Percentiles rank a stretch among this genome's conserved stretches.
These are phyloP conservation scores for Penicillium expansum DNA, from an alignment of 2,329 filamentous ascomycete genomes.

Conservation along the genomic window DNA sequence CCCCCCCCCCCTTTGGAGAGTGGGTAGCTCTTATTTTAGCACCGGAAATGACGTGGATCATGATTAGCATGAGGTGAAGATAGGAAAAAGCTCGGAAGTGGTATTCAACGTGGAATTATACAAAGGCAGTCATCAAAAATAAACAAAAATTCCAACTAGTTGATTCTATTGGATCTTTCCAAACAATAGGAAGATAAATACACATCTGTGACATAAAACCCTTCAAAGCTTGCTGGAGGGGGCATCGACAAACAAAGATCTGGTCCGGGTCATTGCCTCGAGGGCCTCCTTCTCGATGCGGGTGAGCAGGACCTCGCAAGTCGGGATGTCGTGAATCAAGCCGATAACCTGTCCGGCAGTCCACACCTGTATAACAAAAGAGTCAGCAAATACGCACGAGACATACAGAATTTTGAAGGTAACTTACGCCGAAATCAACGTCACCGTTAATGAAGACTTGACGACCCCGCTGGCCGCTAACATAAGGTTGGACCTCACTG, in stretches of 20 bases:
- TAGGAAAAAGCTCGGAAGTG: background rate
- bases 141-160: background rate
- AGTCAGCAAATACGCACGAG: constrained; percentile 11
- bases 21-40: background rate
- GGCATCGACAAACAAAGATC: constrained; percentile 50
- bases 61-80: background rate
- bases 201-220: background rate
- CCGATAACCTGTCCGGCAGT: constrained; percentile 95
- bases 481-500: constrained; percentile 77
- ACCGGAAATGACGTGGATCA: background rate
- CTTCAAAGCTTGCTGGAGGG: constrained; percentile 56
- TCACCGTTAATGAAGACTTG: constrained; percentile 93
- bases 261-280: constrained; percentile 60
- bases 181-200: background rate
- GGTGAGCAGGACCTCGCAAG: constrained; percentile 65
- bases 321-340: constrained; percentile 78
- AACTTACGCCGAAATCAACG: constrained; percentile 78
- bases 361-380: constrained; percentile 66
- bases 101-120: background rate
- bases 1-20: background rate
- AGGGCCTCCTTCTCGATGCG: constrained; percentile 77
- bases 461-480: constrained; percentile 85
- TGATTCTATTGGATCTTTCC: constrained; percentile 5
- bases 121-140: background rate
- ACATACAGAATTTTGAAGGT: background rate